Conservation (phyloP, 2,329 filamentous ascomycete species). For the Sclerotinia spermophila region DNA sequence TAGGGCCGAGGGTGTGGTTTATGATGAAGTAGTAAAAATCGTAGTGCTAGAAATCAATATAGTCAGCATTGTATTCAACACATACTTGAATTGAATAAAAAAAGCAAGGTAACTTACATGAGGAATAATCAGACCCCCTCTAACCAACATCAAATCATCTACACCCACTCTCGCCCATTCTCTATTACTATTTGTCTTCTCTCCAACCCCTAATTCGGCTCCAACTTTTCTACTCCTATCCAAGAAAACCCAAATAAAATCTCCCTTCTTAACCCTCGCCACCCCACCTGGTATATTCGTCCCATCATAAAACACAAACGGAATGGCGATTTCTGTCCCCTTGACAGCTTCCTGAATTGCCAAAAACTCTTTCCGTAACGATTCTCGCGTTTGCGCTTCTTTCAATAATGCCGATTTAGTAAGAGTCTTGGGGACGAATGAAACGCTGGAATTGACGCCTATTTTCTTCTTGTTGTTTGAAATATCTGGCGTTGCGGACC, state of each 20-base stretch:
- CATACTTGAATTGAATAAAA: neutral
- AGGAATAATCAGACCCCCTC: constrained; percentile 86
- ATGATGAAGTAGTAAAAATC: constrained; percentile 97
- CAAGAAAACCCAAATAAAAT: constrained; percentile 87
- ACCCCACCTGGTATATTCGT: constrained; percentile 81
- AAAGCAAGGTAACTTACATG: constrained; percentile 61
- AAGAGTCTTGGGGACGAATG: constrained; percentile 66
- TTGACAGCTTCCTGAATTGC: constrained; percentile 82
- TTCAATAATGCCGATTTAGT: constrained; percentile 74
- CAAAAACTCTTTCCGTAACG: constrained; percentile 75
- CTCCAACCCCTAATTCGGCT: constrained; percentile 73
- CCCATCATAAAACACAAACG: constrained; percentile 96
- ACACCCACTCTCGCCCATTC: constrained; percentile 94
- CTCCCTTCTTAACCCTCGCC: constrained; percentile 88
- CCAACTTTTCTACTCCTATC: constrained; percentile 90
- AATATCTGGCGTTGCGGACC: constrained; percentile 32
- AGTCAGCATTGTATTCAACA: constrained; percentile 13
- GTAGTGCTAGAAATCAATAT: constrained; percentile 66
- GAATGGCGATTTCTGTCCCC: constrained; percentile 81
- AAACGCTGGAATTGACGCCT: constrained; percentile 58
- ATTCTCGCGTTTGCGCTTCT: constrained; percentile 73
- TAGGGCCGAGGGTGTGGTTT: constrained; percentile 75
- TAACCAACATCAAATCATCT: constrained; percentile 90
- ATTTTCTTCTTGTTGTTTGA: constrained; percentile 46
- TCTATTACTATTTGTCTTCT: constrained; percentile 55